phyloP scores from a whole-genome alignment of 2,329 filamentous ascomycete species.

The Pseudogymnoascus sp. region DNA sequence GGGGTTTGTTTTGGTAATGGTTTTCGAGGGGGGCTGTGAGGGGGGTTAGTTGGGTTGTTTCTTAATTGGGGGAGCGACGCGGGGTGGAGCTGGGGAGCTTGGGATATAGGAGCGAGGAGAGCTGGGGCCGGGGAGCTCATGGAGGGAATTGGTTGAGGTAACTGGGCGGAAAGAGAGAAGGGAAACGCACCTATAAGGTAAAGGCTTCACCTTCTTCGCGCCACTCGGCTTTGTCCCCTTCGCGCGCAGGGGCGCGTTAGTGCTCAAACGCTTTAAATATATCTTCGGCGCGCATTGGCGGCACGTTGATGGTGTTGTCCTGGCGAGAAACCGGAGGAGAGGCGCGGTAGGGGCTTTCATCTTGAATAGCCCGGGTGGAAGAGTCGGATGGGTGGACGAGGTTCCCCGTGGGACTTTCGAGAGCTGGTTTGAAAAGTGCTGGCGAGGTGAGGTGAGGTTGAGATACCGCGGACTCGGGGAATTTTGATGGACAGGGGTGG shows the following conservation, averaged over 20 bases:
- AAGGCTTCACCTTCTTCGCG: neutral
- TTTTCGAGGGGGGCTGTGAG: neutral
- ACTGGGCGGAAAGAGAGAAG: neutral
- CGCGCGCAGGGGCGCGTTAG: neutral
- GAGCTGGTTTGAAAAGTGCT: neutral
- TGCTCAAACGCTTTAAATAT: neutral
- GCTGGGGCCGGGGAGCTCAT: neutral
- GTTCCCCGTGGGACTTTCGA: neutral
- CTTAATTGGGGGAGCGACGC: neutral
- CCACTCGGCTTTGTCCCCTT: neutral
- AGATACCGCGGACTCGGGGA: neutral
- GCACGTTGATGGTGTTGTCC: neutral
- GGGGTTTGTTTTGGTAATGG: neutral
- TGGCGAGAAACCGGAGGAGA: neutral
- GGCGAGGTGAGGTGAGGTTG: neutral
- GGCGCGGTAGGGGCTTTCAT: neutral
- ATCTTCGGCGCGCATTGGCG: neutral
- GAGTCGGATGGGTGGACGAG: neutral
- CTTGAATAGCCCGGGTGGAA: neutral
- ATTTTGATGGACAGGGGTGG: neutral
- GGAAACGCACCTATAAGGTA: neutral
- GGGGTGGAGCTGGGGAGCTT: too few species aligned
- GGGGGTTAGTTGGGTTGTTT: neutral
- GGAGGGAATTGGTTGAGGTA: too few species aligned
- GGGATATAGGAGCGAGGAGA: neutral